These are phyloP conservation scores for Stephanodiscus triporus DNA, from an alignment of 108 stramenopile genomes.

Conservation along the genomic window DNA sequence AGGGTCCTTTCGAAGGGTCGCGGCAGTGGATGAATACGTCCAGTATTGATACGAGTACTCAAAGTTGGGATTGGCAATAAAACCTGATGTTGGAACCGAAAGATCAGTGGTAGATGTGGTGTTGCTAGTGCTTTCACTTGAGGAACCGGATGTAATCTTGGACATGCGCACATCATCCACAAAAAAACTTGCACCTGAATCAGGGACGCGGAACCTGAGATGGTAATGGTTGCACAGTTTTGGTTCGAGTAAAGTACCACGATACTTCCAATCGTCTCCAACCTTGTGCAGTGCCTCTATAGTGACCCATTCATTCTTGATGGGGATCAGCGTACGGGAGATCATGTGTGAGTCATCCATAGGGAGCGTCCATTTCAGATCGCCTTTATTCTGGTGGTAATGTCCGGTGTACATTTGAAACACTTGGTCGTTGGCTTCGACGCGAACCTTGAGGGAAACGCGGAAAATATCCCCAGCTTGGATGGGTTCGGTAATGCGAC, in stretches of 20 bases:
- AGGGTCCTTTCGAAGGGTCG: constrained; percentile 1
- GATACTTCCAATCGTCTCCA: constrained; percentile 42
- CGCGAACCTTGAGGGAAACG: constrained; percentile 24
- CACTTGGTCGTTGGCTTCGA: constrained; percentile 14
- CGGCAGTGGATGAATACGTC: constrained; percentile 11
- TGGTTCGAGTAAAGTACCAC: constrained; percentile 16
- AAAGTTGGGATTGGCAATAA: constrained; percentile 40
- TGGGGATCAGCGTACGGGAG: constrained; percentile 17
- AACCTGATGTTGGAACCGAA: constrained; percentile 9
- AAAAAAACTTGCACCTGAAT: constrained; percentile 19
- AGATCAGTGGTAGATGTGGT: neutral
- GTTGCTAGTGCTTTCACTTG: neutral
- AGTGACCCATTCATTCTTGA: constrained; percentile 30
- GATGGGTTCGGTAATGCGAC: constrained; percentile 11
- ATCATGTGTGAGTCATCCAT: constrained; percentile 39
- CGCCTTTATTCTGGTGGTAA: constrained; percentile 25
- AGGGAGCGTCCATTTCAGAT: constrained; percentile 19
- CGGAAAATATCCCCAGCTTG: constrained; percentile 23
- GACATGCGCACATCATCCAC: constrained; percentile 37
- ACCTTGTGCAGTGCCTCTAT: constrained; percentile 35
- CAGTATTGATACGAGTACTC: constrained; percentile 21
- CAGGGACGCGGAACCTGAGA: constrained; percentile 25
- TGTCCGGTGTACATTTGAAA: constrained; percentile 40
- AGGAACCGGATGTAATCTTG: constrained; percentile 3
- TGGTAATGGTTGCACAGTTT: constrained; percentile 42